Percentiles rank a stretch among this genome's conserved stretches.
phyloP scores from a whole-genome alignment of 2,329 filamentous ascomycete genomes.

The Tricladium varicosporioides region DNA sequence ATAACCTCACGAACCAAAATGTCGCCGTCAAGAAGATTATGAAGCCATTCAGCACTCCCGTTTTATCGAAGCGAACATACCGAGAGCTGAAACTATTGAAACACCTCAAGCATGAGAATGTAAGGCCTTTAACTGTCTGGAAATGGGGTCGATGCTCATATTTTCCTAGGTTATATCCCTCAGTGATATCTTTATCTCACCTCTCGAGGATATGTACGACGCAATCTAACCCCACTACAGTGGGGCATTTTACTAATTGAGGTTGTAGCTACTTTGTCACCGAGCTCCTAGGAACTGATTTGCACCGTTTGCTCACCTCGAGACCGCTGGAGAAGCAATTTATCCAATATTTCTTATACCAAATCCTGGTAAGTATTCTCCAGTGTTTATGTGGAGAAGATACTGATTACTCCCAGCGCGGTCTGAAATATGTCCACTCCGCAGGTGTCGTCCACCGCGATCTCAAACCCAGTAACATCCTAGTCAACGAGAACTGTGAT shows the following conservation, averaged over 20 bases:
- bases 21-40: slow-evolving; percentile 99
- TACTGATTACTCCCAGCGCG: slow-evolving; percentile 60
- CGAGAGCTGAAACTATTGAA: slow-evolving; percentile 96
- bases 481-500: slow-evolving; percentile 99
- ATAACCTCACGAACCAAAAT: slow-evolving; percentile 94
- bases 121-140: slow-evolving; percentile 38
- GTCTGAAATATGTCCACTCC: slow-evolving; percentile 98
- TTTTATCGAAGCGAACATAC: slow-evolving; percentile 96
- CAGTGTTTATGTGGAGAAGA: neutral
- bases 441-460: slow-evolving; percentile 97
- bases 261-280: slow-evolving; percentile 89
- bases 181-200: slow-evolving; percentile 99
- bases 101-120: slow-evolving; percentile 95
- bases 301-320: slow-evolving; percentile 92
- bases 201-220: slow-evolving; percentile 89
- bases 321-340: slow-evolving; percentile 98
- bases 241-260: slow-evolving; percentile 16
- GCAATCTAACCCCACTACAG: slow-evolving; percentile 20
- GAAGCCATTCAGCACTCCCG: slow-evolving; percentile 99
- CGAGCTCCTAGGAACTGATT: slow-evolving; percentile 92
- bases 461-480: slow-evolving; percentile 96
- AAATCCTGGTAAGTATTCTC: slow-evolving; percentile 75
- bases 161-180: slow-evolving; percentile 80
- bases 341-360: slow-evolving; percentile 99
- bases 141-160: slow-evolving; percentile 25